phyloP scores from a whole-genome alignment of 345 rosid species.

The Syzygium aqueum region DNA sequence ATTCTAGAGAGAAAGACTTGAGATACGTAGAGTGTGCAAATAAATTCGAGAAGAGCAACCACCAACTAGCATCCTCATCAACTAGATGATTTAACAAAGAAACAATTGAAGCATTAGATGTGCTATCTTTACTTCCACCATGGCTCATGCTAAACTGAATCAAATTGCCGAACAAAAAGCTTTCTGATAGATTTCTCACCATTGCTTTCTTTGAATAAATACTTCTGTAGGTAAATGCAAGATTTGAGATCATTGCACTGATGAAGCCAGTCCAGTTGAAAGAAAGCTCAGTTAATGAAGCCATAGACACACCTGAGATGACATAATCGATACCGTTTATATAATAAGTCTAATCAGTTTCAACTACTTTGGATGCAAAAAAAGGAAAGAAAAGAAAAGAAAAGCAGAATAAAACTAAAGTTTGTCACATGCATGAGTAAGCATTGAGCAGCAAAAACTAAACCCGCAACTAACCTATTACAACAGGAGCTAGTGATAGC shows the following conservation, averaged over 20 bases:
- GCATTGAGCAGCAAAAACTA: not conserved
- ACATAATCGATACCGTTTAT: not conserved
- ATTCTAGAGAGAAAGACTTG: not conserved
- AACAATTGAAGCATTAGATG: not conserved
- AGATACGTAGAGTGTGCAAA: not conserved
- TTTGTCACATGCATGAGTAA: not conserved
- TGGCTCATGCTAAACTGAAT: not conserved
- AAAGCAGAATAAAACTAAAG: not conserved
- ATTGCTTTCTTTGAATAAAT: conserved; percentile 96
- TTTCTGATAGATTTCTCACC: conserved; percentile 27
- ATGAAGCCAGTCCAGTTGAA: conserved; percentile 96
- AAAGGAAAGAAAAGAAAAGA: not conserved
- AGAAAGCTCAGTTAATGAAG: conserved; percentile 87
- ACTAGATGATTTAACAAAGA: not conserved
- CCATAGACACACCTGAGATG: conserved; percentile 70
- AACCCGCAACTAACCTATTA: conserved; percentile 40
- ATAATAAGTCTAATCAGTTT: not conserved
- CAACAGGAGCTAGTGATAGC: conserved; percentile 91
- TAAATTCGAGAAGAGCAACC: not conserved
- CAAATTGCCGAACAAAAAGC: not conserved
- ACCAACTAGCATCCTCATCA: not conserved
- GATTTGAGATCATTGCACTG: conserved; percentile 95
- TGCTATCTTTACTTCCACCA: not conserved
- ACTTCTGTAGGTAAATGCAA: conserved; percentile 93
- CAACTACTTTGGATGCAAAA: not conserved